Conservation (phyloP, 805 yeast species). For the Myxozyma geophila region DNA sequence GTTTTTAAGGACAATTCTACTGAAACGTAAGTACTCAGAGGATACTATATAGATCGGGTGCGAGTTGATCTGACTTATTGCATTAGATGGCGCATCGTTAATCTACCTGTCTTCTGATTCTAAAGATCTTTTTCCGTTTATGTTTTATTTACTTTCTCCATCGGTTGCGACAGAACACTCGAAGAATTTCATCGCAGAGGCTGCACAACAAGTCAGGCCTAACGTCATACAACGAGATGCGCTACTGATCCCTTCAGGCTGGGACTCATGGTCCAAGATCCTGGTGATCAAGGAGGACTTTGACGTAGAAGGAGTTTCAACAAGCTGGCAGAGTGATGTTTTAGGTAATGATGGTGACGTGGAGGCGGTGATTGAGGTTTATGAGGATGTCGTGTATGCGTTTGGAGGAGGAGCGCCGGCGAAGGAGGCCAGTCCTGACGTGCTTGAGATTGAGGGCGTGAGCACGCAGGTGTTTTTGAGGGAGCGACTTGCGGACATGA, state of each 20-base stretch:
- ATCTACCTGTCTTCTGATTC: conserved; percentile 29
- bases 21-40: conserved; percentile 28
- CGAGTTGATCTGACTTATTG: background rate
- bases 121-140: conserved; percentile 20
- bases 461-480: conserved; percentile 29
- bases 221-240: conserved; percentile 38
- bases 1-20: conserved; percentile 40
- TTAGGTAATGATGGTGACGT: conserved; percentile 15
- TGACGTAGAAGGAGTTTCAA: conserved; percentile 34
- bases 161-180: conserved; percentile 5
- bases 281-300: conserved; percentile 39
- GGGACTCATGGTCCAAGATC: conserved; percentile 46
- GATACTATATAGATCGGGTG: background rate
- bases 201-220: conserved; percentile 27
- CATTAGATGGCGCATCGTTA: conserved; percentile 24
- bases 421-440: background rate
- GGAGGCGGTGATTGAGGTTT: conserved; percentile 32
- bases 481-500: conserved; percentile 19
- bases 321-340: conserved; percentile 38
- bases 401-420: conserved; percentile 21
- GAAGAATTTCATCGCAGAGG: conserved; percentile 5
- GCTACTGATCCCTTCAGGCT: conserved; percentile 44
- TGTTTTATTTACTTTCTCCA: conserved; percentile 28
- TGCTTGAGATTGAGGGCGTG: conserved; percentile 17
- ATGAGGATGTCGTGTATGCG: conserved; percentile 35